Evolutionary conservation across 192 early-diverging fungal genomes (phyloP), one percentile per base, ranked within the genome.

Genomic region (Entomortierella chlamydospora): DNA sequence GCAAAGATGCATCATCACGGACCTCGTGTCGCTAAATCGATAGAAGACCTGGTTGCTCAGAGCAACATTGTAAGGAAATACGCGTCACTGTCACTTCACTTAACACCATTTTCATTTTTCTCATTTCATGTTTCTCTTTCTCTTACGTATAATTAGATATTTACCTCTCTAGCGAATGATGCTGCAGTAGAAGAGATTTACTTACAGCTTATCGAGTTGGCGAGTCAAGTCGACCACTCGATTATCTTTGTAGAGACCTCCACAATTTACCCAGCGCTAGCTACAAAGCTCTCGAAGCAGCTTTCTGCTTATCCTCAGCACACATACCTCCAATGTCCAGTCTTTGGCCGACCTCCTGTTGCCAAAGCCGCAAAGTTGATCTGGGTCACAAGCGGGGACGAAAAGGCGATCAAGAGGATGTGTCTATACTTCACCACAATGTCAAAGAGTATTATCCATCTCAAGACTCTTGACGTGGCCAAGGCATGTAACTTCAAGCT

Each of bases 81-180:
- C n/a, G n/a, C n/a, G n/a, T n/a, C n/a, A n/a, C n/a, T n/a, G n/a
- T n/a, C n/a, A n/a, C n/a, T n/a, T n/a, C n/a, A n/a, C n/a, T n/a
- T n/a, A n/a, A n/a, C n/a, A n/a, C n/a, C n/a, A n/a, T n/a, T n/a
- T n/a, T n/a, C n/a, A n/a, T n/a, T n/a, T n/a, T n/a, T n/a, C n/a
- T 61, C 8, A 45, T 13, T 26, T 28, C 45, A 5, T 26, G 6
- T 33, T 7, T 61, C 41, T 20, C 42, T 10, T 7, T 37, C 34
- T 37, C 34, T 7, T 37, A 7, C 34, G 4, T 37, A 37, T 37
- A 37, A 7, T 18, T 42, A 70, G 68, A 85, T 94, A 7, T 91
- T 92, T 52, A 79, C 87, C 23, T 90, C 86, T 8, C 70, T 92
- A 1, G 62, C 85, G 29, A 87, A 91, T 73, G 90, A 89, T 72